phyloP scores from a whole-genome alignment of 371 early-diverging fungal genomes.

The Actinomortierella ambigua region DNA sequence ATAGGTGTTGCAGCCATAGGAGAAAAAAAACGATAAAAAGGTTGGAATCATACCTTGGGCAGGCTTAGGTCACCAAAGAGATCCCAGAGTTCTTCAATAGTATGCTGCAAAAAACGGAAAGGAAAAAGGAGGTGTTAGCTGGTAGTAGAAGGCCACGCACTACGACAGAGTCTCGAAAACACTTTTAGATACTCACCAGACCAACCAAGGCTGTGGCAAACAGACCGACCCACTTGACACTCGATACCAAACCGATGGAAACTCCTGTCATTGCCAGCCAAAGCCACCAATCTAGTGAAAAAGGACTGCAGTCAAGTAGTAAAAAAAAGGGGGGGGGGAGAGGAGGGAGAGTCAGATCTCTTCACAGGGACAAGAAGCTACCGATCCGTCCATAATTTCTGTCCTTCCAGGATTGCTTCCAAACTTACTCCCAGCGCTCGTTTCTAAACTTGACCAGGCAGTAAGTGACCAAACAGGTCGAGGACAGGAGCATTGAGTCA shows the following conservation, averaged over 20 bases:
- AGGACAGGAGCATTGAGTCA: conserved; percentile 97
- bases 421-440: conserved; percentile 65
- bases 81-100: conserved; percentile 94
- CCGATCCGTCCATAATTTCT: too few relatives aligned
- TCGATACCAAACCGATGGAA: conserved; percentile 89
- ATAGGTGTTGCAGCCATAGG: too few relatives aligned
- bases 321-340: background rate
- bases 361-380: too few relatives aligned
- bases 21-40: background rate
- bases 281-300: conserved; percentile 84
- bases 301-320: conserved; percentile 58
- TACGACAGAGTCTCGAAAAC: background rate
- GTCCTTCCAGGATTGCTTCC: too few relatives aligned
- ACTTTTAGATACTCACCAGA: conserved; percentile 48
- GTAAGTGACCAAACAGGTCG: conserved; percentile 87
- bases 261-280: conserved; percentile 92
- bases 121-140: background rate
- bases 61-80: conserved; percentile 86
- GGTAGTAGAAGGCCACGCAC: background rate
- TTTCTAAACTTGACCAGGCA: conserved; percentile 80
- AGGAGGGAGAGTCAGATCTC: background rate
- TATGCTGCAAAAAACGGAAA: conserved; percentile 57
- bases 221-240: conserved; percentile 99
- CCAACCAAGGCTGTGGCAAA: conserved; percentile 97
- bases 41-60: conserved; percentile 52